A percentile compares a stretch with the other conserved stretches of the same genome.
phyloP scores from a whole-genome alignment of 1,139 yeast species.

The Geotrichum bryndzae region DNA sequence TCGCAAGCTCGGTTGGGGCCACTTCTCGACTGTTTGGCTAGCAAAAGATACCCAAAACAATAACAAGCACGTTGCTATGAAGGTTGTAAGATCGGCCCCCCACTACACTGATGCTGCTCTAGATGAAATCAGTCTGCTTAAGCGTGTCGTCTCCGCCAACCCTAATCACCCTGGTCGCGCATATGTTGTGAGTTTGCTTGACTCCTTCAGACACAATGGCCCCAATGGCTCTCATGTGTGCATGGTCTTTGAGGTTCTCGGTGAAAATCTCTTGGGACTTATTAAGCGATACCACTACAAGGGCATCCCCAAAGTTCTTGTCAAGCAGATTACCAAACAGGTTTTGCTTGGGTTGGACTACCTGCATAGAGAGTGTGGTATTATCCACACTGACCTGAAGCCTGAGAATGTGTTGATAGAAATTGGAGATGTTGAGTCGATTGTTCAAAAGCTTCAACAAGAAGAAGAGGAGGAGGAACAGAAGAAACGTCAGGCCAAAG shows the following conservation, averaged over 20 bases:
- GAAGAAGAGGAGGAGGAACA: slow-evolving; percentile 23
- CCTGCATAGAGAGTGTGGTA: slow-evolving; percentile 76
- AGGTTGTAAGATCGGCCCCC: slow-evolving; percentile 64
- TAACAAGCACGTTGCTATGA: slow-evolving; percentile 69
- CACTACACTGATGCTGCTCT: slow-evolving; percentile 80
- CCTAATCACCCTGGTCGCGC: slow-evolving; percentile 65
- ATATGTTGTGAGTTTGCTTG: slow-evolving; percentile 64
- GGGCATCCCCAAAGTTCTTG: slow-evolving; percentile 68
- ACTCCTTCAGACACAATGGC: slow-evolving; percentile 71
- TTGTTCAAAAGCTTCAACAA: slow-evolving; percentile 38
- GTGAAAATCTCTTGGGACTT: slow-evolving; percentile 70
- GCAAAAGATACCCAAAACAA: slow-evolving; percentile 47
- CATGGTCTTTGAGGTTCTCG: slow-evolving; percentile 86
- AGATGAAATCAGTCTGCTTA: slow-evolving; percentile 68
- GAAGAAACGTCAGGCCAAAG: slow-evolving; percentile 20
- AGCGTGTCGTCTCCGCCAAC: slow-evolving; percentile 43
- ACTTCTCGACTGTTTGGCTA: slow-evolving; percentile 84
- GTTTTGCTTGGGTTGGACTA: slow-evolving; percentile 71
- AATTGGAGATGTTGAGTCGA: slow-evolving; percentile 68
- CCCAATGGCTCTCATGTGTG: slow-evolving; percentile 79
- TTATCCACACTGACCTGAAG: slow-evolving; percentile 83
- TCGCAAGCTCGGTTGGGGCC: slow-evolving; percentile 88
- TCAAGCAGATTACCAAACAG: slow-evolving; percentile 77
- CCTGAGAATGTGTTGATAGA: slow-evolving; percentile 86
- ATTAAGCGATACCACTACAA: slow-evolving; percentile 60